Evolutionary conservation across 306 rosid genomes (phyloP).

Genomic region (Neltuma alba): DNA sequence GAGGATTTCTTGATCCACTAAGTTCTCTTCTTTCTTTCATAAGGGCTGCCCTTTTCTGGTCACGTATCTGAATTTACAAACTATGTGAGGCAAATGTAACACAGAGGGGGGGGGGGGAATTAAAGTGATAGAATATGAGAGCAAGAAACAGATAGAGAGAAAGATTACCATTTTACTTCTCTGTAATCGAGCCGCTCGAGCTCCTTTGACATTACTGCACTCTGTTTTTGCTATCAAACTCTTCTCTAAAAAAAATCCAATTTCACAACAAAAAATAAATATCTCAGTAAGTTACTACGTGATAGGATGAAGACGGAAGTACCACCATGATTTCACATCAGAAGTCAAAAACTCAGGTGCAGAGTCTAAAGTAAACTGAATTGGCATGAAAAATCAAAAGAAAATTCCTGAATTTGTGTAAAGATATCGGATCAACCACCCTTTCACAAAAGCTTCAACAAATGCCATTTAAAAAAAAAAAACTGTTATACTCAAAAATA

Average conservation of each 20-base stretch:
- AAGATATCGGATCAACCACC: background rate
- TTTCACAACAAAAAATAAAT: slow-evolving; percentile 12
- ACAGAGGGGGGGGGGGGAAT: background rate
- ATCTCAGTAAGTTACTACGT: background rate
- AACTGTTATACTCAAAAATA: background rate
- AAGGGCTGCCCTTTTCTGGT: slow-evolving; percentile 71
- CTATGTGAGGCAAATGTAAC: background rate
- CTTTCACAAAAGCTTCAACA: background rate
- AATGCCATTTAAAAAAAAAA: background rate
- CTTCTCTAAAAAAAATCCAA: slow-evolving; percentile 54
- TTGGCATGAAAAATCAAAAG: background rate
- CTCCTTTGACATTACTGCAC: slow-evolving; percentile 68
- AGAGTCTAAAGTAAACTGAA: background rate
- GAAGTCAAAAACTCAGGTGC: background rate
- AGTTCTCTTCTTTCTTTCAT: slow-evolving; percentile 85
- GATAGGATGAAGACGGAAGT: background rate
- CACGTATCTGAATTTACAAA: slow-evolving; percentile 59
- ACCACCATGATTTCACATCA: background rate
- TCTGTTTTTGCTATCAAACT: slow-evolving; percentile 51
- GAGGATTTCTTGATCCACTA: slow-evolving; percentile 78
- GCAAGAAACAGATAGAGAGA: background rate
- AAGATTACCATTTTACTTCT: slow-evolving; percentile 72
- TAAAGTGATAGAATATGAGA: background rate
- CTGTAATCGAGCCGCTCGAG: slow-evolving; percentile 79
- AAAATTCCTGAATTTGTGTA: background rate